Percentiles rank a stretch among this genome's conserved stretches.
These are phyloP conservation scores for Mycosphaerelloides madeirae DNA, from an alignment of 2,329 filamentous ascomycete genomes.

Conservation along the genomic window DNA sequence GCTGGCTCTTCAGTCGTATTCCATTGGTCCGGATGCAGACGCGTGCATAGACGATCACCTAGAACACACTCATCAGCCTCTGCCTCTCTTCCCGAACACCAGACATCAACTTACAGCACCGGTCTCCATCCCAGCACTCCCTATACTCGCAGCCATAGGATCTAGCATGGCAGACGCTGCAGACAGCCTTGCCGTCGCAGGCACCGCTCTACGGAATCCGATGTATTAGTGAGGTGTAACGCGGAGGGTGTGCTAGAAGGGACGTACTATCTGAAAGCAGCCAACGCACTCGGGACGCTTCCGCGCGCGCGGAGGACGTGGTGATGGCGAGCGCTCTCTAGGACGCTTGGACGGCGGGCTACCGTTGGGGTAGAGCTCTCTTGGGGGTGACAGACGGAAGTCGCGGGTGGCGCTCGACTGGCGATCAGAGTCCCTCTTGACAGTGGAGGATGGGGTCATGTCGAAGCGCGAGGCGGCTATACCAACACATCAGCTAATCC, in stretches of 20 bases:
- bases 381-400: not conserved
- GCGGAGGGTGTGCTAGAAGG: not conserved
- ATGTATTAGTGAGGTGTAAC: not conserved
- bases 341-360: not conserved
- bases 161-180: slow-evolving; percentile 2
- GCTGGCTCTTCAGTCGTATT: slow-evolving; percentile 51
- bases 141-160: slow-evolving; percentile 9
- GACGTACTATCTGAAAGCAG: slow-evolving; percentile 3
- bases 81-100: not conserved
- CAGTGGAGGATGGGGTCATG: not conserved
- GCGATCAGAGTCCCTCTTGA: not conserved
- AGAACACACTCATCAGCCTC: not conserved
- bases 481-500: not conserved
- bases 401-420: not conserved
- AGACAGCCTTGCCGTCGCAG: slow-evolving; percentile 4
- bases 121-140: slow-evolving; percentile 4
- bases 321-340: slow-evolving; percentile 1
- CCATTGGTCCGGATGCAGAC: slow-evolving; percentile 7
- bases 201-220: not conserved
- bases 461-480: not conserved
- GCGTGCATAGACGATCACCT: not conserved
- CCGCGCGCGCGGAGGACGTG: not conserved
- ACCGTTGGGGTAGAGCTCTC: slow-evolving; percentile 1
- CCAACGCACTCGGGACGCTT: slow-evolving; percentile 5
- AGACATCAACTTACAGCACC: not conserved